These are phyloP conservation scores for Panaeolus cyanescens DNA, from an alignment of 768 basidiomycete species.

Conservation along the genomic window DNA sequence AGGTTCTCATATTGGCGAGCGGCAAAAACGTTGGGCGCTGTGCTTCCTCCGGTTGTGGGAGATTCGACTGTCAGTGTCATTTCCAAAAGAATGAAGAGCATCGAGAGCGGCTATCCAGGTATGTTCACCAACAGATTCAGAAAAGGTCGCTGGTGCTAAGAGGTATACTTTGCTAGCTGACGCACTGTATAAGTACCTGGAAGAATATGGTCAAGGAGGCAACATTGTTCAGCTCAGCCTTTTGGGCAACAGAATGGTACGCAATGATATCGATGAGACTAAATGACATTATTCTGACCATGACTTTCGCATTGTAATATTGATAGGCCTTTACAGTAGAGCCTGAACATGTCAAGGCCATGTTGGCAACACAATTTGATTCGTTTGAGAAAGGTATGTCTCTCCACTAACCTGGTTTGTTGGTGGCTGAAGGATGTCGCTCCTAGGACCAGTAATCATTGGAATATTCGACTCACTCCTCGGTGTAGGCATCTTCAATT, in stretches of 20 bases:
- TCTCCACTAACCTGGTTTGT: neutral
- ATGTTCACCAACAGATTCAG: constrained; percentile 4
- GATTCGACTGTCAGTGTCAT: constrained; percentile 11
- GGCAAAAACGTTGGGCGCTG: constrained; percentile 13
- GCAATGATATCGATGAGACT: too few species aligned
- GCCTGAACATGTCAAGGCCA: constrained; percentile 24
- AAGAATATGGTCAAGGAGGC: constrained; percentile 34
- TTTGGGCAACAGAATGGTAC: too few species aligned
- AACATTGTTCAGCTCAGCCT: constrained; percentile 26
- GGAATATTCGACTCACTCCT: constrained; percentile 37
- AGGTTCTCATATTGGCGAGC: constrained; percentile 1
- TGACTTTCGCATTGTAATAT: too few species aligned
- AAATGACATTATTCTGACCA: too few species aligned
- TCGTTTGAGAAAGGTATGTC: constrained; percentile 44
- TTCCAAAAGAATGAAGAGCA: constrained; percentile 11
- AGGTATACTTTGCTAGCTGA: constrained; percentile 28
- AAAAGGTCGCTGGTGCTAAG: too few species aligned
- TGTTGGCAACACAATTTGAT: constrained; percentile 52
- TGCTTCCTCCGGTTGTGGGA: constrained; percentile 16
- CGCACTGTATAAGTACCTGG: constrained; percentile 18
- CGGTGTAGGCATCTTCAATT: constrained; percentile 62
- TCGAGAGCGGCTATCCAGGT: constrained; percentile 35
- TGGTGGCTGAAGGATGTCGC: neutral
- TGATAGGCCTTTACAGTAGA: too few species aligned
- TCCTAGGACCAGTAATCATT: constrained; percentile 25